phyloP scores from a whole-genome alignment of 2,329 filamentous ascomycete species.

The Trichoderma cornu-damae region DNA sequence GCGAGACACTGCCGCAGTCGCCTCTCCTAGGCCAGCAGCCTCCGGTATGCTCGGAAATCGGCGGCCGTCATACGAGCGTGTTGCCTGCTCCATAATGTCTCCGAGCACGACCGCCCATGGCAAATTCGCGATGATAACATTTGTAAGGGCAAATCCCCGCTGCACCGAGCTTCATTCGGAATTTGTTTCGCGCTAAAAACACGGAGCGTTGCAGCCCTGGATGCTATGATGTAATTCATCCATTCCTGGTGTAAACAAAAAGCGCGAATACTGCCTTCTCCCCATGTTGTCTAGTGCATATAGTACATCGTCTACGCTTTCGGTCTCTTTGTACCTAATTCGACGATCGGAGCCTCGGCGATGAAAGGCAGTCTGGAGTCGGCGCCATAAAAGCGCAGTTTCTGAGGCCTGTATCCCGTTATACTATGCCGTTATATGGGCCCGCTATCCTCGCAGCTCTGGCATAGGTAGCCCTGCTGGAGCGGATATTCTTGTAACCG shows the following conservation, averaged over 20 bases:
- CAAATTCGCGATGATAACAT: neutral
- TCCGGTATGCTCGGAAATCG: neutral
- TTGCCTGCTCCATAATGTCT: neutral
- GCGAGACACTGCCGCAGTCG: neutral
- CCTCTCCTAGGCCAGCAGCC: neutral
- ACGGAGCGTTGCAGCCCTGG: neutral
- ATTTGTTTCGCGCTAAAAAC: neutral
- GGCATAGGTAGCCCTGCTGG: no score
- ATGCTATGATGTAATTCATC: constrained; percentile 16
- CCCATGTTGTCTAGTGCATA: no score
- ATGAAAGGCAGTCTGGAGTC: no score
- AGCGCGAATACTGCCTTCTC: neutral
- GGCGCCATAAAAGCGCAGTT: no score
- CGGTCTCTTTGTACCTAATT: constrained; percentile 1
- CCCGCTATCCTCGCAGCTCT: no score
- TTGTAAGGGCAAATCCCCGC: neutral
- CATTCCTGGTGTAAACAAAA: neutral
- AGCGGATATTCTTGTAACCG: no score
- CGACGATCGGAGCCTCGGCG: constrained; percentile 5
- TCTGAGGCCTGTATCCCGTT: no score
- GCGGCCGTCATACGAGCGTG: neutral
- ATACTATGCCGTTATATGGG: no score
- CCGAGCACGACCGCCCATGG: neutral
- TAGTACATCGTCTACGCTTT: no score
- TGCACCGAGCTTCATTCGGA: neutral